These are phyloP conservation scores for Hymenoscyphus linearis DNA, from an alignment of 2,329 filamentous ascomycete genomes.

Conservation along the genomic window DNA sequence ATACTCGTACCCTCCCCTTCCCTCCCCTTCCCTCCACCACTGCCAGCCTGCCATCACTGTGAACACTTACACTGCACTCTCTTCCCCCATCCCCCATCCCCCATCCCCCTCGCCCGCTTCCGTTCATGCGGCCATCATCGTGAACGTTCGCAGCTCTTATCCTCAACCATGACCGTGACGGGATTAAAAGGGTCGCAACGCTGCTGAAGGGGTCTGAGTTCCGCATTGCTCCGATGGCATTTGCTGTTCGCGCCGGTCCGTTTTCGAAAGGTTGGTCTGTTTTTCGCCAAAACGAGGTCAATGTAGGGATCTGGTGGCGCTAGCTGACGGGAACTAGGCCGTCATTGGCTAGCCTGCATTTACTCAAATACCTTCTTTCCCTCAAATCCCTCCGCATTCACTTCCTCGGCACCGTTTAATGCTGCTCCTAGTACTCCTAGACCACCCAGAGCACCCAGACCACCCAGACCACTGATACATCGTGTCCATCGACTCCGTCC, in stretches of 20 bases:
- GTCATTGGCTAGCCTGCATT: background rate
- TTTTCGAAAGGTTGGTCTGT: constrained; percentile 17
- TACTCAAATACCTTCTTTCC: background rate
- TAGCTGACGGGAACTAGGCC: background rate
- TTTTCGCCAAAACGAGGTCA: constrained; percentile 9
- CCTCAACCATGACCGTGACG: background rate
- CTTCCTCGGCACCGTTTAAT: constrained; percentile 6
- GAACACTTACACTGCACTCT: no score
- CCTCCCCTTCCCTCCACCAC: background rate
- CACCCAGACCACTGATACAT: constrained; percentile 6
- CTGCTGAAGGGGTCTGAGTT: background rate
- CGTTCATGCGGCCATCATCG: background rate
- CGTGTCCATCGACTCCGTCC: constrained; percentile 2
- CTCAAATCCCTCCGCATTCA: constrained; percentile 1
- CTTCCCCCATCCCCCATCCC: background rate
- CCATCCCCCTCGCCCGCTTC: background rate
- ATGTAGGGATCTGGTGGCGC: background rate
- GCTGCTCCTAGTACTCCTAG: no score
- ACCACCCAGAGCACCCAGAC: constrained; percentile 8
- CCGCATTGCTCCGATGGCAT: constrained; percentile 15
- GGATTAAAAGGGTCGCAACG: background rate
- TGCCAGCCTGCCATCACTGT: background rate
- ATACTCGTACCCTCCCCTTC: background rate
- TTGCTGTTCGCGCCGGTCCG: constrained; percentile 14
- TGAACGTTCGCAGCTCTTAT: background rate